Evolutionary conservation across 2,329 filamentous ascomycete species (phyloP), one percentile per base, ranked within the genome.

Genomic region (Colletotrichum ledebouriae): DNA sequence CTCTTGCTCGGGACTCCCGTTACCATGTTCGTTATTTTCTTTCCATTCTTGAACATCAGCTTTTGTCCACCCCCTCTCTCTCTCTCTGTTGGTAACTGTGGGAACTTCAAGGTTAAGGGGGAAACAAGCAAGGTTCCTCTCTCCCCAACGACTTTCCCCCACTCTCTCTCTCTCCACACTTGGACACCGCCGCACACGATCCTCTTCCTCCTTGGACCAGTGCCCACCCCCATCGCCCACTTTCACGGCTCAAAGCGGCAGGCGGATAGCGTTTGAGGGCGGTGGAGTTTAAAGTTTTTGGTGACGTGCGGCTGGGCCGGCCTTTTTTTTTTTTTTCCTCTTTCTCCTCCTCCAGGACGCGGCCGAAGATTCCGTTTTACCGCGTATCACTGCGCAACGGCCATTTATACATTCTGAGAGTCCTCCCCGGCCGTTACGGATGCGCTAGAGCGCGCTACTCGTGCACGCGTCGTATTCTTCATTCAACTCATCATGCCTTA

Each of bases 1-100:
- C 62, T 67, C 44, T 42, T n/a, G 29, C 37, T 69, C 66, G 66
- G 66, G 66, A 56, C 50, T 52, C 25, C 63, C 61, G 63, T 61
- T 42, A 44, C 52, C 42, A 47, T 62, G 22, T 33, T 29, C 15
- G 6, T 52, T 56, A 12, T 41, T 33, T 22, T 41, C 13, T 59
- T 46, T 47, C 37, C 39, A 9, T 60, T 13, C 37, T 46, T 15
- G 13, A 50, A 60, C 55, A 55, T 61, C 47, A 52, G 33, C 55
- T 29, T 20, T 37, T 17, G 17, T 46, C n/a, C 4, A 1, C 13
- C 25, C 25, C 25, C 4, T 12, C 37, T 39, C 7, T 39, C 10
- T 12, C 13, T 37, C 52, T 64, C 37, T 53, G 13, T 39, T 50
- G 20, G 20, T 39, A 37, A 56, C 2, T 41, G 53, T 56, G 53